Evolutionary conservation across 495 filamentous ascomycete genomes (phyloP).

Genomic region (Aspergillus sclerotiicarbonarius): DNA sequence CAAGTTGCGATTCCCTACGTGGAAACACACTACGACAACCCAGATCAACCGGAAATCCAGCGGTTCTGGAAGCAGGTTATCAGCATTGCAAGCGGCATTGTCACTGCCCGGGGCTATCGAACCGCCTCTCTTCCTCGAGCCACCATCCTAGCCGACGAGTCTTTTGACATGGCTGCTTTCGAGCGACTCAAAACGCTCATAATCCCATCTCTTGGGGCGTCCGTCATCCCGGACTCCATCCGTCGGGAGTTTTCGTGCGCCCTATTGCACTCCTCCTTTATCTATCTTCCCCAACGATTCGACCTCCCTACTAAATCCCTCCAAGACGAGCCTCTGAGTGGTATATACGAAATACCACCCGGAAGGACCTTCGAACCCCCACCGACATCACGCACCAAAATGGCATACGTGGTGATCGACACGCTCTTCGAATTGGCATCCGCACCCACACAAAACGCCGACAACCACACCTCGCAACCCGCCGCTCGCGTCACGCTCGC

Average conservation of each 20-base stretch:
- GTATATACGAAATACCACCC: constrained; percentile 61
- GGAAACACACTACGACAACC: constrained; percentile 41
- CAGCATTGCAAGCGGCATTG: constrained; percentile 39
- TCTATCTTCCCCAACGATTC: constrained; percentile 64
- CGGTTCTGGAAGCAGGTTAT: constrained; percentile 45
- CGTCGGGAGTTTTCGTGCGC: constrained; percentile 69
- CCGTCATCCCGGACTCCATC: constrained; percentile 61
- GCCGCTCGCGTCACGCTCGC: constrained; percentile 59
- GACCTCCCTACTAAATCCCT: constrained; percentile 55
- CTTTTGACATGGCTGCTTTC: constrained; percentile 79
- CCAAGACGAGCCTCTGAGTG: constrained; percentile 53
- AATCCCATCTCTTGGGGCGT: constrained; percentile 67
- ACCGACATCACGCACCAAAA: constrained; percentile 62
- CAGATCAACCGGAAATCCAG: constrained; percentile 28
- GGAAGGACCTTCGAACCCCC: constrained; percentile 69
- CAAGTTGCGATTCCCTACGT: constrained; percentile 63
- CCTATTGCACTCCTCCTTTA: constrained; percentile 80
- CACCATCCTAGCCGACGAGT: constrained; percentile 49
- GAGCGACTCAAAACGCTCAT: constrained; percentile 64
- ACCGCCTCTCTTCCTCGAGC: constrained; percentile 25
- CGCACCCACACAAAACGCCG: constrained; percentile 29
- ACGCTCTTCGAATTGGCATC: constrained; percentile 74
- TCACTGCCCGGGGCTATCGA: constrained; percentile 38
- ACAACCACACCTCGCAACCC: constrained; percentile 4
- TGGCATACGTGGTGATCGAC: constrained; percentile 78